phyloP scores from a whole-genome alignment of 129 eudicot genomes.

The Sambucus nigra region DNA sequence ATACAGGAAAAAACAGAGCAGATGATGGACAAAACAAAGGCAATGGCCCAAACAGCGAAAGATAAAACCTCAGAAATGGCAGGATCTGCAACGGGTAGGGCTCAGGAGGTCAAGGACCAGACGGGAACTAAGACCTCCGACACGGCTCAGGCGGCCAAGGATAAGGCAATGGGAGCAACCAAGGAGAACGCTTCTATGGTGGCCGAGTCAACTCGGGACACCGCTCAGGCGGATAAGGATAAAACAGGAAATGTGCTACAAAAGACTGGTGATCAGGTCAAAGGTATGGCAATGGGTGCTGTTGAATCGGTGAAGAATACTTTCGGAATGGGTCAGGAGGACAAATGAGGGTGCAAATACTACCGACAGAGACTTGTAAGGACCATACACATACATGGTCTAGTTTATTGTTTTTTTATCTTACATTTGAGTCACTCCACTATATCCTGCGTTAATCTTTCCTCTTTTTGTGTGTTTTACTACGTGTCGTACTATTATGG shows the following conservation, averaged over 20 bases:
- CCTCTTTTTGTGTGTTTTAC: no score
- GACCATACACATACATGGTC: no score
- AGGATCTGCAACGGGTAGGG: slow-evolving; percentile 11
- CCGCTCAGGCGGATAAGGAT: slow-evolving; percentile 52
- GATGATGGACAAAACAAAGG: slow-evolving; percentile 25
- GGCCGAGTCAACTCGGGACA: slow-evolving; percentile 43
- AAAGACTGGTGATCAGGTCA: slow-evolving; percentile 56
- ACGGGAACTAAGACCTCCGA: slow-evolving; percentile 24
- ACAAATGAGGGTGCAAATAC: slow-evolving; percentile 16
- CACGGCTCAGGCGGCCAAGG: slow-evolving; percentile 30
- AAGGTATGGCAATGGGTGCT: slow-evolving; percentile 64
- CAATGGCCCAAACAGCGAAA: slow-evolving; percentile 38
- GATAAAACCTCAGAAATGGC: slow-evolving; percentile 26
- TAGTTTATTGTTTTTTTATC: no score
- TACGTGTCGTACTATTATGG: no score
- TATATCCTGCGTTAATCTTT: no score
- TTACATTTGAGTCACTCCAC: no score
- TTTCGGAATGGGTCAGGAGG: slow-evolving; percentile 30
- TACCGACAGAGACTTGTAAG: neutral
- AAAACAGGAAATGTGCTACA: slow-evolving; percentile 40
- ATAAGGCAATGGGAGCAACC: slow-evolving; percentile 32
- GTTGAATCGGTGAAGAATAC: slow-evolving; percentile 40
- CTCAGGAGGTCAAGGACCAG: slow-evolving; percentile 38
- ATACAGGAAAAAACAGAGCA: slow-evolving; percentile 36
- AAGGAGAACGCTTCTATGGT: slow-evolving; percentile 51